phyloP scores from a whole-genome alignment of 768 basidiomycete species.

The Neoboletus brunneissimus region DNA sequence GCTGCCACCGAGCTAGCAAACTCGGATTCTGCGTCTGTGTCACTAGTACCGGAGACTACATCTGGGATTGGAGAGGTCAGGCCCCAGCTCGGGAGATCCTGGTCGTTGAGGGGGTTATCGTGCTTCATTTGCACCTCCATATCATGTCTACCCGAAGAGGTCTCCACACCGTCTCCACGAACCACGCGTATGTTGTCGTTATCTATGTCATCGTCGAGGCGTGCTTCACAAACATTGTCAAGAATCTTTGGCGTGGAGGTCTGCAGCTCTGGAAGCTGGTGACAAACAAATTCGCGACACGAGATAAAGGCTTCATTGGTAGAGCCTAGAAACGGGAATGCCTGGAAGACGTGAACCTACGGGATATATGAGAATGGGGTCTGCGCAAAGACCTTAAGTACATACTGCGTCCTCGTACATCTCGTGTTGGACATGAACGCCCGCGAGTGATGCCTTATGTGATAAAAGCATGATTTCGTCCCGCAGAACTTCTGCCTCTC shows the following conservation, averaged over 20 bases:
- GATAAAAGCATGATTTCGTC: conserved; percentile 91
- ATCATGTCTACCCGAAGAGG: conserved; percentile 38
- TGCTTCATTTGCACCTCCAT: conserved; percentile 38
- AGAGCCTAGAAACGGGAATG: conserved; percentile 73
- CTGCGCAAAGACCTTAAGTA: conserved; percentile 3
- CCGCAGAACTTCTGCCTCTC: conserved; percentile 92
- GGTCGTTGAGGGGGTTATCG: conserved; percentile 28
- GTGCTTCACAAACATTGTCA: conserved; percentile 52
- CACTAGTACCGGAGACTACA: conserved; percentile 1
- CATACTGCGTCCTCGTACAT: conserved; percentile 87
- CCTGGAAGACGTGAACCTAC: conserved; percentile 89
- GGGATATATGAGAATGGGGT: neutral
- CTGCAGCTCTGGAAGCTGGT: conserved; percentile 54
- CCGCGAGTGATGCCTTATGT: conserved; percentile 86
- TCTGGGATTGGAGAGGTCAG: conserved; percentile 10
- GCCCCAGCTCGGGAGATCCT: conserved; percentile 55
- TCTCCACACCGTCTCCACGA: conserved; percentile 69
- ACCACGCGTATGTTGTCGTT: conserved; percentile 66
- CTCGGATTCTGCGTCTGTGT: conserved; percentile 2
- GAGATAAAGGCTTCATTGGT: conserved; percentile 66
- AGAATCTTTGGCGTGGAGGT: conserved; percentile 50
- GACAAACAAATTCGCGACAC: conserved; percentile 66
- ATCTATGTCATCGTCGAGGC: conserved; percentile 67
- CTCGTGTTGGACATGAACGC: conserved; percentile 85
- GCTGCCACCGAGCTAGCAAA: conserved; percentile 5